phyloP scores from a whole-genome alignment of 2,329 filamentous ascomycete genomes.

The Hirsutella thompsonii region DNA sequence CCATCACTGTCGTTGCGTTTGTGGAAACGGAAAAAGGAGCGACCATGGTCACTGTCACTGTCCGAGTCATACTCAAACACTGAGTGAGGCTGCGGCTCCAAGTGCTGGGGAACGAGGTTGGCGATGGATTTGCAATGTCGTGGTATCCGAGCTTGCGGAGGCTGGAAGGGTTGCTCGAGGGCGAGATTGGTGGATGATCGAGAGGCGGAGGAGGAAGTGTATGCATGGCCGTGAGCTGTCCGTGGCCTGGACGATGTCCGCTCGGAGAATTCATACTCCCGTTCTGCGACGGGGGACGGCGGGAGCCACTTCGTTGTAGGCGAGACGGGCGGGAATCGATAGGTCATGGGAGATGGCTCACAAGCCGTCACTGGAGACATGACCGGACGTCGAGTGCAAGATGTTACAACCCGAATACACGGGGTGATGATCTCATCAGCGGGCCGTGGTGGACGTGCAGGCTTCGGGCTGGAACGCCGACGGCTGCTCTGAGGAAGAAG shows the following conservation, averaged over 20 bases:
- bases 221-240: conserved; percentile 5
- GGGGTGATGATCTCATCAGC: conserved; percentile 12
- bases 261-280: conserved; percentile 1
- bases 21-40: conserved; percentile 31
- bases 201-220: conserved; percentile 9
- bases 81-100: conserved; percentile 20
- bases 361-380: neutral
- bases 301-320: conserved; percentile 1
- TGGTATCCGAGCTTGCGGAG: conserved; percentile 7
- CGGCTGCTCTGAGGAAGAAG: neutral
- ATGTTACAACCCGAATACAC: conserved; percentile 10
- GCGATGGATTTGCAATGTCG: conserved; percentile 14
- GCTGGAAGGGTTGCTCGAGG: neutral
- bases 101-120: conserved; percentile 9
- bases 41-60: conserved; percentile 18
- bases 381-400: conserved; percentile 6
- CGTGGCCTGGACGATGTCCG: neutral
- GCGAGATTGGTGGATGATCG: conserved; percentile 11
- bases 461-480: conserved; percentile 5
- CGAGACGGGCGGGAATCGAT: neutral
- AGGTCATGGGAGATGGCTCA: neutral
- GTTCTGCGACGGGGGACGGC: conserved; percentile 1
- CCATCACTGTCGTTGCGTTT: conserved; percentile 22
- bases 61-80: conserved; percentile 38
- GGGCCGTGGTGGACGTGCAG: conserved; percentile 16